Percentiles rank a stretch among this genome's conserved stretches.
Evolutionary conservation across 148 eudicot genomes (phyloP).

Genomic region (Tetragonia tetragonoides): DNA sequence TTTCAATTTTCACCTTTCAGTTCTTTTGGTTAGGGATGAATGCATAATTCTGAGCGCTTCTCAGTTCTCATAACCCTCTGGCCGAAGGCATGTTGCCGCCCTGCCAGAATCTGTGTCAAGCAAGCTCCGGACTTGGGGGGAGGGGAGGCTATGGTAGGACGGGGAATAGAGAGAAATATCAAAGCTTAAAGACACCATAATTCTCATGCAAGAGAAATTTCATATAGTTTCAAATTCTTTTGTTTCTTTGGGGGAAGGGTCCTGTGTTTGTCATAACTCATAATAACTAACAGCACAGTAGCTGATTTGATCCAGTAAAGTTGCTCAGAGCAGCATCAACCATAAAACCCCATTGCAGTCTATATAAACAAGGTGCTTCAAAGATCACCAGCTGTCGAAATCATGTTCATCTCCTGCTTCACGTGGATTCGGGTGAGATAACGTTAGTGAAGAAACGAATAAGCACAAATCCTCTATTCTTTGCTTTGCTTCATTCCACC

Average conservation of each 20-base stretch:
- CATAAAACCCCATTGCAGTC: slow-evolving; percentile 2
- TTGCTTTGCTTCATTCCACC: slow-evolving; percentile 38
- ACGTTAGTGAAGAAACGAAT: neutral
- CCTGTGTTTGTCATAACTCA: no score
- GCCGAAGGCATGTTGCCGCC: no score
- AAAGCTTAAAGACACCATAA: neutral
- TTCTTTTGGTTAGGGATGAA: no score
- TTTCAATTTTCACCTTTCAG: no score
- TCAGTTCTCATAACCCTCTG: no score
- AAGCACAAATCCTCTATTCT: neutral
- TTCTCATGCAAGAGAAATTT: neutral
- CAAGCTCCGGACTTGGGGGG: no score
- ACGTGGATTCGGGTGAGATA: neutral
- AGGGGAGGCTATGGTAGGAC: no score
- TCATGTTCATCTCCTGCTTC: slow-evolving; percentile 9
- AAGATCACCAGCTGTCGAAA: slow-evolving; percentile 4
- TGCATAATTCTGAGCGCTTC: no score
- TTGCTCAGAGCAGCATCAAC: neutral
- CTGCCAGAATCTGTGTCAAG: no score
- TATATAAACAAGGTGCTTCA: slow-evolving; percentile 4
- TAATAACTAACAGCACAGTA: neutral
- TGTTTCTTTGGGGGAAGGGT: no score
- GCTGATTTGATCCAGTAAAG: neutral
- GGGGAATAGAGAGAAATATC: neutral
- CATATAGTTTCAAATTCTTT: no score